These are phyloP conservation scores for Cyclanthera cordifolia DNA, from an alignment of 306 rosid genomes.

Conservation along the genomic window DNA sequence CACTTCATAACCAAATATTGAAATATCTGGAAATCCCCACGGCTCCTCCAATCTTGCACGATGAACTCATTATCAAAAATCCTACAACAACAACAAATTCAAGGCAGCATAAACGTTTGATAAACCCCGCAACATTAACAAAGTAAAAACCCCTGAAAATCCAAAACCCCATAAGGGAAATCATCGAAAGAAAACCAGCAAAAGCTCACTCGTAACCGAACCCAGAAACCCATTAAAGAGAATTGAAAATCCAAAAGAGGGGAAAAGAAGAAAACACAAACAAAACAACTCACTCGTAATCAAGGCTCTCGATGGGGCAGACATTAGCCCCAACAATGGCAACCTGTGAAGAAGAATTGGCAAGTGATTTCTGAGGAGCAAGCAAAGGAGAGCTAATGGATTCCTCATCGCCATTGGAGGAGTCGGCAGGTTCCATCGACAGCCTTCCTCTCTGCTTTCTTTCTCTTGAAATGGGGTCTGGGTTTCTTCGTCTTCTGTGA, in stretches of 20 bases:
- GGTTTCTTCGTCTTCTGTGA: no score
- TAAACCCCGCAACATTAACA: background rate
- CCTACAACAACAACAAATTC: conserved; percentile 22
- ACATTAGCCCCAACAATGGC: conserved; percentile 88
- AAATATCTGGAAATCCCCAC: conserved; percentile 33
- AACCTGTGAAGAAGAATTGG: conserved; percentile 67
- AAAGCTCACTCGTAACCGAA: background rate
- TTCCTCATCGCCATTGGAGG: conserved; percentile 24
- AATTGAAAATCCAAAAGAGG: background rate
- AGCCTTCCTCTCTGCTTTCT: background rate
- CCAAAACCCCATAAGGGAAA: background rate
- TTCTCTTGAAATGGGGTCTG: background rate
- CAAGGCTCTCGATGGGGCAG: conserved; percentile 93
- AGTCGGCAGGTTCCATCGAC: background rate
- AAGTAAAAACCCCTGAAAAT: background rate
- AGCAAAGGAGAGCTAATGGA: conserved; percentile 39
- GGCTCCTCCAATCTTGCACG: conserved; percentile 91
- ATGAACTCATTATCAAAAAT: conserved; percentile 71
- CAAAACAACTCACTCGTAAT: conserved; percentile 50
- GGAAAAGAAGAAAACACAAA: background rate
- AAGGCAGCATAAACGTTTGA: background rate
- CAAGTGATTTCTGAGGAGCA: conserved; percentile 27
- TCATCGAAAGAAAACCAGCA: background rate
- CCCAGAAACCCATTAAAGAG: background rate
- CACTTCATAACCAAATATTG: conserved; percentile 70